A percentile compares a stretch with the other conserved stretches of the same genome.
phyloP scores from a whole-genome alignment of 2,329 filamentous ascomycete species.

The Pestalotiopsis sp. region DNA sequence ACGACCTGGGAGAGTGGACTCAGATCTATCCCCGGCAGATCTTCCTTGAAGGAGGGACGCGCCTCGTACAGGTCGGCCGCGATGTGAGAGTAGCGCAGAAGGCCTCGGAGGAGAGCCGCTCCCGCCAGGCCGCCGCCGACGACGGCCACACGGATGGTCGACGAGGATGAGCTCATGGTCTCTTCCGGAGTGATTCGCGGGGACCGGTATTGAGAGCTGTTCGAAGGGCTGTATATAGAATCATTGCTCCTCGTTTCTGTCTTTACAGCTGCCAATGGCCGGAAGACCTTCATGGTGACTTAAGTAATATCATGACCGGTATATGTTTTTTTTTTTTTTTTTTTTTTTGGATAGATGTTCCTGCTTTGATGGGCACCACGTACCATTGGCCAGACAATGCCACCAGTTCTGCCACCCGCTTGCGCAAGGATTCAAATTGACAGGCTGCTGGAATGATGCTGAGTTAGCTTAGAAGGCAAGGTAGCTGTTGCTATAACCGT shows the following conservation, averaged over 20 bases:
- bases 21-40: slow-evolving; percentile 25
- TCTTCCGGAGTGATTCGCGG: background rate
- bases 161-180: slow-evolving; percentile 22
- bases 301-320: background rate
- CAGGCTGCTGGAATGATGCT: background rate
- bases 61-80: slow-evolving; percentile 31
- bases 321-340: too few species aligned
- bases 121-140: slow-evolving; percentile 30
- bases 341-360: background rate
- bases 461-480: background rate
- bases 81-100: slow-evolving; percentile 30
- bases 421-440: background rate
- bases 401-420: background rate
- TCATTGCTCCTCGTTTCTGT: background rate
- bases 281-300: background rate
- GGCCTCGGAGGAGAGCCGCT: slow-evolving; percentile 26
- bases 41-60: slow-evolving; percentile 25
- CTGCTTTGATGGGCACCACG: background rate
- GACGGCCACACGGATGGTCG: slow-evolving; percentile 31
- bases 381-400: background rate
- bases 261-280: background rate
- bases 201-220: background rate
- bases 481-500: background rate
- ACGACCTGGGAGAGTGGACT: slow-evolving; percentile 21
- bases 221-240: background rate